Conservation (phyloP, 2,329 filamentous ascomycete species). For the Gyromitra esculenta region DNA sequence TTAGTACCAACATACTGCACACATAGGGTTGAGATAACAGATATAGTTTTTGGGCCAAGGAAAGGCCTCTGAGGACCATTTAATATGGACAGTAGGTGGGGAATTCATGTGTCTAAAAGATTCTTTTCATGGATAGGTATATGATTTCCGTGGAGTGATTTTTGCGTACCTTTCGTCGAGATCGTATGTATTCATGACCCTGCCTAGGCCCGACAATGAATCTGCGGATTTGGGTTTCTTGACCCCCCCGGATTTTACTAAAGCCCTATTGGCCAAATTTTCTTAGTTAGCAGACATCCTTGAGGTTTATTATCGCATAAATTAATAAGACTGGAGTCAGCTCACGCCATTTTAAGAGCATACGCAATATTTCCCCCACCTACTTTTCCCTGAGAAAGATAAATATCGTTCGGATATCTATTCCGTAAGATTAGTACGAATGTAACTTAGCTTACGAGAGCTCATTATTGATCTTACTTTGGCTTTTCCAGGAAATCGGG, state of each 20-base stretch:
- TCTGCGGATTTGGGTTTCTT: neutral
- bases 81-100: no score
- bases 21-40: no score
- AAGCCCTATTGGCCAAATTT: neutral
- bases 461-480: neutral
- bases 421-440: conserved; percentile 1
- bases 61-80: no score
- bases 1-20: no score
- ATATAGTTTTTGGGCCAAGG: no score
- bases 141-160: neutral
- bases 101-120: neutral
- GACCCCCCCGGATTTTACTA: neutral
- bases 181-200: neutral
- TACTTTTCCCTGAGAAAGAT: neutral
- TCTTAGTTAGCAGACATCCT: neutral
- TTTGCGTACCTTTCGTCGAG: conserved; percentile 5
- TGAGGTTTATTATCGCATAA: neutral
- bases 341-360: conserved; percentile 17
- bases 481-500: neutral
- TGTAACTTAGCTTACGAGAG: neutral
- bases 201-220: neutral
- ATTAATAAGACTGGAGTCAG: neutral
- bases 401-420: conserved; percentile 12
- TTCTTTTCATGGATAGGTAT: neutral
- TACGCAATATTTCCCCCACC: neutral